Evolutionary conservation across 768 basidiomycete species (phyloP).

Genomic region (Cystobasidium tubakii): DNA sequence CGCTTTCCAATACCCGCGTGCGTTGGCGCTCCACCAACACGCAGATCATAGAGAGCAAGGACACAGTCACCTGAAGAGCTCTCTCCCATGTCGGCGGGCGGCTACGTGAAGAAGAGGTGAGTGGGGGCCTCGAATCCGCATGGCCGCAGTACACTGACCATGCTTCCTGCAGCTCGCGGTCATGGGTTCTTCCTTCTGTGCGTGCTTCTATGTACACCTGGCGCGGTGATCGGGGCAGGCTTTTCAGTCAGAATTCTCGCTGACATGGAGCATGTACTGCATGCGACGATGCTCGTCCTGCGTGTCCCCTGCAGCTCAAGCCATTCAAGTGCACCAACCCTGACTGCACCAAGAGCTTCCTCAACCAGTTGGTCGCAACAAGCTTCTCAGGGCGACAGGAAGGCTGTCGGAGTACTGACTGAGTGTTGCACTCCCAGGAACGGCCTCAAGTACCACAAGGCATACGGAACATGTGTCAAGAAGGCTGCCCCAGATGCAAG

Average conservation of each 20-base stretch:
- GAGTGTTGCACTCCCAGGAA: too few species aligned
- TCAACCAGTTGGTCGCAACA: constrained; percentile 3
- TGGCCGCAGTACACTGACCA: neutral
- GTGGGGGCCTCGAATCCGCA: too few species aligned
- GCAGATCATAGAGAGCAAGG: too few species aligned
- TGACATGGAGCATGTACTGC: neutral
- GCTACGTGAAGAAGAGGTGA: constrained; percentile 15
- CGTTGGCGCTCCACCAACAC: neutral
- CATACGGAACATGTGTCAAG: constrained; percentile 17
- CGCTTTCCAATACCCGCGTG: too few species aligned
- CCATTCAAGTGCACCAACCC: constrained; percentile 14
- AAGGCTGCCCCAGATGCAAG: neutral
- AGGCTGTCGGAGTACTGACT: too few species aligned
- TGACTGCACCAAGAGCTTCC: constrained; percentile 11
- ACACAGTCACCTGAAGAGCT: neutral
- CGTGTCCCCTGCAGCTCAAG: constrained; percentile 9
- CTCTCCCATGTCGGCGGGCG: neutral
- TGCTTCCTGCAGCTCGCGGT: neutral
- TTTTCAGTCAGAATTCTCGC: constrained; percentile 8
- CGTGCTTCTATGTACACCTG: neutral
- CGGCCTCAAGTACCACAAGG: constrained; percentile 28
- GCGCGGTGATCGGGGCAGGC: neutral
- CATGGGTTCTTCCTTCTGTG: constrained; percentile 8
- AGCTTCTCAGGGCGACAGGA: too few species aligned
- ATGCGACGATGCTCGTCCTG: too few species aligned